A percentile compares a stretch with the other conserved stretches of the same genome.
Evolutionary conservation across 1,284 basidiomycete genomes (phyloP).

Genomic region (Cryptococcus wingfieldii): DNA sequence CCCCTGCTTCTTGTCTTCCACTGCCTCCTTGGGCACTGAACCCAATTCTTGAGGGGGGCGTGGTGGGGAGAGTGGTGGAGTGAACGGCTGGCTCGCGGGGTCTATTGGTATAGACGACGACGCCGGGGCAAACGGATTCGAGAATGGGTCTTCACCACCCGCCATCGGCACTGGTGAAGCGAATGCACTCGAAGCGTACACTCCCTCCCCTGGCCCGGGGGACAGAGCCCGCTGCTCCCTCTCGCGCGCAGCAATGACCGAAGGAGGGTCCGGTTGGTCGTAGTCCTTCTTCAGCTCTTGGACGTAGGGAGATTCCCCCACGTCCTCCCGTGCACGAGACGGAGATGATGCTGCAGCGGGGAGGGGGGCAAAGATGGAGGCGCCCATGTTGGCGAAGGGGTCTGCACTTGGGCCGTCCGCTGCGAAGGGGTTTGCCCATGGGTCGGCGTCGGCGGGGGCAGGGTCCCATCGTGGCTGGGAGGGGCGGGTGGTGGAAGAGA

Average conservation of each 20-base stretch:
- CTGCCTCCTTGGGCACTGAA: neutral
- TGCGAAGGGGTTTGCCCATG: conserved; percentile 49
- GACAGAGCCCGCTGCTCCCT: conserved; percentile 9
- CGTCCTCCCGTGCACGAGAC: conserved; percentile 5
- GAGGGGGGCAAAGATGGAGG: neutral
- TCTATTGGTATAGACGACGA: neutral
- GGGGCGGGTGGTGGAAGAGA: conserved; percentile 34
- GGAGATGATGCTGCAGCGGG: neutral
- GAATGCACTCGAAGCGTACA: conserved; percentile 14
- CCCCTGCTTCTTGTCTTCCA: neutral
- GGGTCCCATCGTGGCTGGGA: conserved; percentile 27
- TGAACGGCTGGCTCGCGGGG: neutral
- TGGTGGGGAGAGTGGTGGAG: no score
- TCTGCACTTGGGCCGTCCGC: conserved; percentile 5
- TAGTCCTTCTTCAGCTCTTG: conserved; percentile 21
- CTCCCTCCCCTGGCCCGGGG: neutral
- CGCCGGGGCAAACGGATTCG: conserved; percentile 6
- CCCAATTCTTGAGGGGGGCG: no score
- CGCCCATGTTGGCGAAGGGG: neutral
- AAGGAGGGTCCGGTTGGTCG: conserved; percentile 33
- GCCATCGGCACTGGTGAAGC: conserved; percentile 3
- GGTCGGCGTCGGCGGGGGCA: conserved; percentile 22
- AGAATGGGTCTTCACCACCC: conserved; percentile 1
- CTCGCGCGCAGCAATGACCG: conserved; percentile 42
- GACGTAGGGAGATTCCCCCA: conserved; percentile 29